Base-by-base conservation (phyloP, 2,329 filamentous ascomycete species). In the Gnomoniopsis smithogilvyi region DNA sequence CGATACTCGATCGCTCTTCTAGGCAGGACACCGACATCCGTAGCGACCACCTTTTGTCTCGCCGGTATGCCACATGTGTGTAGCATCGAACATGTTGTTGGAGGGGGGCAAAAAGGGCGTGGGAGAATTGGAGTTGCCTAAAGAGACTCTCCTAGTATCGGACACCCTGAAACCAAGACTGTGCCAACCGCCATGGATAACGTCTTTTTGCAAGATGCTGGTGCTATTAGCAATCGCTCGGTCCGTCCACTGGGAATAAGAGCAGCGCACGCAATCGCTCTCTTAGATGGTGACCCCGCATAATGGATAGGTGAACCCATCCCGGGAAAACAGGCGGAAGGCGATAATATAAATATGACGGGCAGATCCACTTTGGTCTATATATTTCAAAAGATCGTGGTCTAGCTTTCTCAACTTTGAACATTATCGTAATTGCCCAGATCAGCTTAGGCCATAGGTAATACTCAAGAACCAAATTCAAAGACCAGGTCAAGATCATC, bases 281-380 rank as follows among this genome's bases (percentile, higher is more conserved):
- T 54, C 56, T 22, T 41, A 26, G 53, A 62, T 62, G 60, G 57
- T 62, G 56, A 59, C 60, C 56, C 60, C 60, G 60, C 60, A 62
- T 59, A 48, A 41, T 41, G 33, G 21, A 24, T 34, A 19, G n/a
- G 34, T 51, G 24, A 54, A 34, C 50, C 22, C 38, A 17, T 46
- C 55, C 41, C 47, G 17, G 34, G 46, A 17, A 24, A 24, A 46
- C 41, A 17, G 38, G 34, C 48, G 17, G 30, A 47, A 34, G 26
- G 26, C 41, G 55, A 52, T 26, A 14, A 19, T 59, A 61, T 61
- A 61, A 59, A 61, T 33, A 15, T 11, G 11, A 11, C 36, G 33
- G 38, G 15, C 17, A 33, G n/a, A 12, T 47, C 19, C 45, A 19
- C 6, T n/a, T n/a, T n/a, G 1, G 8, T 41, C 36, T 30, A 30